Percentiles rank a stretch among this genome's conserved stretches.
phyloP scores from a whole-genome alignment of 2,329 filamentous ascomycete genomes.

The Colletotrichum camelliae region DNA sequence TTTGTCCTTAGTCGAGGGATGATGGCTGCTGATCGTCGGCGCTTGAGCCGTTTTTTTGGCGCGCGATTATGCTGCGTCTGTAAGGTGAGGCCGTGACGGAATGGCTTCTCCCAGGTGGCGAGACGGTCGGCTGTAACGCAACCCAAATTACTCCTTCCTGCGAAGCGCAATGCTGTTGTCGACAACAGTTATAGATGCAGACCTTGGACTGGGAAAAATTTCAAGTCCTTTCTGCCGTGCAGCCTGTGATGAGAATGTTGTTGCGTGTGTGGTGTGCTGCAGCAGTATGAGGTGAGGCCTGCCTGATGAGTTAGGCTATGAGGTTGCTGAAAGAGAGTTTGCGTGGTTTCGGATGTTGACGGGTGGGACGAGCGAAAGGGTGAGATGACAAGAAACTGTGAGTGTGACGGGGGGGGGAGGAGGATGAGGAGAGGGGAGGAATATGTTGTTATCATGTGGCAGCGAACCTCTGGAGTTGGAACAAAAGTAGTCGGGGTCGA shows the following conservation, averaged over 20 bases:
- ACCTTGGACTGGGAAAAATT: background rate
- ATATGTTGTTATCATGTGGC: conserved; percentile 18
- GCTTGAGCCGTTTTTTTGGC: conserved; percentile 45
- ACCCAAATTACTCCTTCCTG: background rate
- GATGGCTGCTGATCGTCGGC: conserved; percentile 29
- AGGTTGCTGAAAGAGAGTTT: conserved; percentile 4
- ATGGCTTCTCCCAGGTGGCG: background rate
- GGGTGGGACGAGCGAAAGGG: conserved; percentile 18
- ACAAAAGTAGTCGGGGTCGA: background rate
- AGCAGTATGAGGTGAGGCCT: background rate
- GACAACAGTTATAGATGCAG: background rate
- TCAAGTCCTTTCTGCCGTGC: background rate
- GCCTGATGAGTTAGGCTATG: conserved; percentile 12
- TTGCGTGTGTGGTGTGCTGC: background rate
- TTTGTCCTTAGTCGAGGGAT: conserved; percentile 19
- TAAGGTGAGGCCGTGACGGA: conserved; percentile 28
- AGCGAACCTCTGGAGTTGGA: conserved; percentile 6
- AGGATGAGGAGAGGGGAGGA: background rate
- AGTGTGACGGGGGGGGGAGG: background rate
- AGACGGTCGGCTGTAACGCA: background rate
- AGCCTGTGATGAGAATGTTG: background rate
- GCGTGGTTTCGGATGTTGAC: conserved; percentile 14
- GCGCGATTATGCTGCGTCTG: conserved; percentile 52
- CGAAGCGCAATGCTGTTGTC: background rate
- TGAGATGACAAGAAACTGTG: conserved; percentile 22